phyloP scores from a whole-genome alignment of 306 rosid genomes.

The Cucumis melo region DNA sequence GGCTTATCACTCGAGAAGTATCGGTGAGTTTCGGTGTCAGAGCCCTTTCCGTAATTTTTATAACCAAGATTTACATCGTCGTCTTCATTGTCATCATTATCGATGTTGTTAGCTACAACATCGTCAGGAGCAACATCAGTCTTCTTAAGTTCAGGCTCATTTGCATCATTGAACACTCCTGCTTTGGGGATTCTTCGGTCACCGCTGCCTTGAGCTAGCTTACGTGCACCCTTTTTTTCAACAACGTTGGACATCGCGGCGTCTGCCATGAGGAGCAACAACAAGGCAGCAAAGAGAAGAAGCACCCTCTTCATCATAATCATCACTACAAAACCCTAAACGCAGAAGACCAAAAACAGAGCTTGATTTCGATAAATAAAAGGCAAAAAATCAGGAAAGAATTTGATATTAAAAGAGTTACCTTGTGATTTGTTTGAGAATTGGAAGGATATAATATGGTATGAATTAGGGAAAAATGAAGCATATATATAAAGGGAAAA shows the following conservation, averaged over 20 bases:
- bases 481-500: not conserved
- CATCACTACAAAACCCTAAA: not conserved
- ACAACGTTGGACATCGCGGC: not conserved
- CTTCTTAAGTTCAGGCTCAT: not conserved
- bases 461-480: not conserved
- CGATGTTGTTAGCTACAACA: not conserved
- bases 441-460: not conserved
- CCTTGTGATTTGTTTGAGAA: not conserved
- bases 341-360: not conserved
- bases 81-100: not conserved
- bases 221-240: not conserved
- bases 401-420: not conserved
- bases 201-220: not conserved
- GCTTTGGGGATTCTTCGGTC: not conserved
- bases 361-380: not conserved
- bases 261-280: not conserved
- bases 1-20: slow-evolving; percentile 1
- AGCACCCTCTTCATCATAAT: not conserved
- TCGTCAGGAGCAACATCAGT: not conserved
- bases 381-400: not conserved
- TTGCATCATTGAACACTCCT: not conserved
- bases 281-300: not conserved
- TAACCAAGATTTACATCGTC: not conserved
- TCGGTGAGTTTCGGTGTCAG: slow-evolving; percentile 1
- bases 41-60: not conserved